phyloP scores from a whole-genome alignment of 1,139 yeast species.

The Saccharomyces hybrid region DNA sequence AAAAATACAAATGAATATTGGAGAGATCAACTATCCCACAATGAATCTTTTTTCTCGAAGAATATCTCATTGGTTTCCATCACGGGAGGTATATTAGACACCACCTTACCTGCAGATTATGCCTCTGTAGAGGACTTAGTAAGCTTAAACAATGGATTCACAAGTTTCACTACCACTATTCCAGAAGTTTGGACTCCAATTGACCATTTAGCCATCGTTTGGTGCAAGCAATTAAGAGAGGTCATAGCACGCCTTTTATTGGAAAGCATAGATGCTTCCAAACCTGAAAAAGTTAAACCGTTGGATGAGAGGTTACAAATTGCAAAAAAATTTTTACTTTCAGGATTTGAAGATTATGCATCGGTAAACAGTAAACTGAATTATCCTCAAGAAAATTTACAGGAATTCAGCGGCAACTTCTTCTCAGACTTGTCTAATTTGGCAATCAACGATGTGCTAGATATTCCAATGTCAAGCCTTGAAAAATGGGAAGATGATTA shows the following conservation, averaged over 20 bases:
- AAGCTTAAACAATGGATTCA: slow-evolving; percentile 70
- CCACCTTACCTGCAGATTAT: slow-evolving; percentile 87
- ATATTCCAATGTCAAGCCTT: slow-evolving; percentile 2
- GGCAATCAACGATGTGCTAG: neutral
- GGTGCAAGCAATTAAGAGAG: slow-evolving; percentile 86
- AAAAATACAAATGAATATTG: slow-evolving; percentile 72
- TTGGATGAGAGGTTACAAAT: slow-evolving; percentile 50
- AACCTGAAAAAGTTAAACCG: slow-evolving; percentile 42
- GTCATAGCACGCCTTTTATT: slow-evolving; percentile 53
- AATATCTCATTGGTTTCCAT: slow-evolving; percentile 62
- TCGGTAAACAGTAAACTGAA: neutral
- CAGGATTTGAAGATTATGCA: slow-evolving; percentile 48
- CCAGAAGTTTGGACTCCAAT: slow-evolving; percentile 92
- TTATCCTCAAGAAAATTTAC: neutral
- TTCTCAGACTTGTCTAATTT: neutral
- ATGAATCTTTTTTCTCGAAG: slow-evolving; percentile 23
- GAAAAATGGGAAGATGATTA: slow-evolving; percentile 1
- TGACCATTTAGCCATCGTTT: slow-evolving; percentile 91
- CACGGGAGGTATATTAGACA: slow-evolving; percentile 84
- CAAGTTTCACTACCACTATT: slow-evolving; percentile 77
- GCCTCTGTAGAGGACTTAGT: slow-evolving; percentile 67
- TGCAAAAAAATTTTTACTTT: slow-evolving; percentile 44
- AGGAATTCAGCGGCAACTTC: neutral
- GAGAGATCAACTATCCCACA: slow-evolving; percentile 49
- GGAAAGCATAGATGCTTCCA: slow-evolving; percentile 45